These are phyloP conservation scores for Lepidium africanum DNA, from an alignment of 345 rosid species.

Conservation along the genomic window DNA sequence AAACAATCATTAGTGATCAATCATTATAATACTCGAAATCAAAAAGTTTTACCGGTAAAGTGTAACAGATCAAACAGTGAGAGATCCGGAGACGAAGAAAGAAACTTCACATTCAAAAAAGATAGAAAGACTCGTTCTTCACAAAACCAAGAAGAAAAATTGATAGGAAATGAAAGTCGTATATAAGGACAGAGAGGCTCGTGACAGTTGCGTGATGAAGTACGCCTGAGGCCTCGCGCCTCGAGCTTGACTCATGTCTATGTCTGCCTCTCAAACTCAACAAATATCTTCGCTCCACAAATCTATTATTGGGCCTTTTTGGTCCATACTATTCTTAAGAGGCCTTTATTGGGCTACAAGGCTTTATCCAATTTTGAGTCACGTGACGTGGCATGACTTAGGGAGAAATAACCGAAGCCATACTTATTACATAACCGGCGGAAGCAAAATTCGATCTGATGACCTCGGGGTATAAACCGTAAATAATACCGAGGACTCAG, in stretches of 20 bases:
- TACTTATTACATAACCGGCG: not conserved
- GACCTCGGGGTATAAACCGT: slow-evolving; percentile 3
- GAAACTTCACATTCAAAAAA: slow-evolving; percentile 12
- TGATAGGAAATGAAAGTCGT: not conserved
- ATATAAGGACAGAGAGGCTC: slow-evolving; percentile 32
- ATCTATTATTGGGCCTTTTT: not conserved
- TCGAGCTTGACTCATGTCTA: slow-evolving; percentile 50
- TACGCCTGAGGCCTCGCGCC: slow-evolving; percentile 39
- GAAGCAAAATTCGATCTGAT: not conserved
- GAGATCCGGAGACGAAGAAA: slow-evolving; percentile 1
- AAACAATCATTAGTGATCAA: not conserved
- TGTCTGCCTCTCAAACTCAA: slow-evolving; percentile 16
- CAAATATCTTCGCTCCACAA: slow-evolving; percentile 32
- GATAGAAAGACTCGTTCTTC: not conserved
- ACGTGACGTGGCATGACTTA: slow-evolving; percentile 2
- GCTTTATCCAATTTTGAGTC: not conserved
- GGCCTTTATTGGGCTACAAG: not conserved
- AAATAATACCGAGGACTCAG: not conserved
- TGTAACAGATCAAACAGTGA: not conserved
- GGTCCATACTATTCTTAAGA: not conserved
- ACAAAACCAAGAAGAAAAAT: not conserved
- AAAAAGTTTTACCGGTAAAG: slow-evolving; percentile 7
- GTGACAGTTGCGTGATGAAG: slow-evolving; percentile 67
- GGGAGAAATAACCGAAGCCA: not conserved
- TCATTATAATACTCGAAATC: not conserved